These are phyloP conservation scores for Penicillium desertorum DNA, from an alignment of 495 filamentous ascomycete species.

Conservation along the genomic window DNA sequence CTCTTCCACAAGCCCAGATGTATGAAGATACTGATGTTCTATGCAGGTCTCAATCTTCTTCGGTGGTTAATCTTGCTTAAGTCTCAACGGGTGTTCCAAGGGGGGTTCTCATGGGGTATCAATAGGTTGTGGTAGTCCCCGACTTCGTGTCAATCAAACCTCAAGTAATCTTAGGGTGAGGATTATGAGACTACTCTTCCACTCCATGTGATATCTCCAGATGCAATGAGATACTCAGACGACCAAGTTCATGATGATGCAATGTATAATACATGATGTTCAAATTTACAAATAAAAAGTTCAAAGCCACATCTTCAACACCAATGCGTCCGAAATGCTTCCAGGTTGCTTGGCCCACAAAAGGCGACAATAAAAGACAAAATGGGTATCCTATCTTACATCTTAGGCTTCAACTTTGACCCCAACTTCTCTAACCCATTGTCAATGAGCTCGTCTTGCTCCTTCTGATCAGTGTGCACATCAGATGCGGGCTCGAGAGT, in stretches of 20 bases:
- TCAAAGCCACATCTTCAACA: slow-evolving; percentile 18
- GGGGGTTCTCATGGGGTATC: background rate
- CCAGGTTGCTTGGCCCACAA: slow-evolving; percentile 10
- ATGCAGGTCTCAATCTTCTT: slow-evolving; percentile 47
- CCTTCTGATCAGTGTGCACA: slow-evolving; percentile 16
- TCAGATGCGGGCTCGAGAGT: slow-evolving; percentile 11
- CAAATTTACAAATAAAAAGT: slow-evolving; percentile 24
- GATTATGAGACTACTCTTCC: background rate
- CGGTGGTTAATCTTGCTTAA: slow-evolving; percentile 23
- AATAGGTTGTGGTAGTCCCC: background rate
- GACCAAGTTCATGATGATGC: slow-evolving; percentile 30
- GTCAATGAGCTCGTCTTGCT: slow-evolving; percentile 33
- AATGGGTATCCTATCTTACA: slow-evolving; percentile 33
- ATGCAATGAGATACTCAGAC: slow-evolving; percentile 9
- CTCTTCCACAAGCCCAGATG: background rate
- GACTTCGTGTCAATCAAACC: background rate
- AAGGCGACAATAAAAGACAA: slow-evolving; percentile 19
- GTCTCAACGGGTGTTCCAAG: background rate
- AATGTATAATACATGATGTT: slow-evolving; percentile 32
- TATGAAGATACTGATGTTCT: slow-evolving; percentile 10
- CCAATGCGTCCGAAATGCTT: slow-evolving; percentile 9
- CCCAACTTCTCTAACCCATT: slow-evolving; percentile 36
- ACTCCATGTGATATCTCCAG: background rate
- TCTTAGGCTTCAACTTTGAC: slow-evolving; percentile 24
- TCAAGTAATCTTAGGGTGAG: background rate